A percentile compares a stretch with the other conserved stretches of the same genome.
These are phyloP conservation scores for Russula dissimulans DNA, from an alignment of 768 basidiomycete species.

Conservation along the genomic window DNA sequence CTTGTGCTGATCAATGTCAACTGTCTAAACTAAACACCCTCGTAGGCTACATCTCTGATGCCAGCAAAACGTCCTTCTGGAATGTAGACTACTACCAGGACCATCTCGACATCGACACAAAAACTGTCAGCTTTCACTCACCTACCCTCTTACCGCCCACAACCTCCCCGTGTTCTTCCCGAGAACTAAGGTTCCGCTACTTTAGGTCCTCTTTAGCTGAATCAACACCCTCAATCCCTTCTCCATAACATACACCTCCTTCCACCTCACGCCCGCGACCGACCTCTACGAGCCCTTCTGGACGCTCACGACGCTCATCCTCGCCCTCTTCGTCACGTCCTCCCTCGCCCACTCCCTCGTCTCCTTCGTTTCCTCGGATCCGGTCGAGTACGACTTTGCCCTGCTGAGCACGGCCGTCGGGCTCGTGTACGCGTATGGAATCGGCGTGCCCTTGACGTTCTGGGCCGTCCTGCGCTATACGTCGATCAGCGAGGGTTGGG, in stretches of 20 bases:
- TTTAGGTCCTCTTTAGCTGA: slow-evolving; percentile 65
- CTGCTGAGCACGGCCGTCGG: slow-evolving; percentile 74
- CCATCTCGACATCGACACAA: slow-evolving; percentile 85
- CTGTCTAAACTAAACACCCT: not conserved
- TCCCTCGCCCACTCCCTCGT: slow-evolving; percentile 84
- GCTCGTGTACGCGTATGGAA: slow-evolving; percentile 80
- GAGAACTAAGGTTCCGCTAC: not conserved
- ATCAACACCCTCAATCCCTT: slow-evolving; percentile 73
- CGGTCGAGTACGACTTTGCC: slow-evolving; percentile 78
- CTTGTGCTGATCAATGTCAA: not conserved
- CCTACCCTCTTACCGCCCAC: not conserved
- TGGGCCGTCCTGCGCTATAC: slow-evolving; percentile 83
- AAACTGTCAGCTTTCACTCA: slow-evolving; percentile 37
- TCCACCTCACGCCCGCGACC: slow-evolving; percentile 51
- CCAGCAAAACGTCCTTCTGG: slow-evolving; percentile 48
- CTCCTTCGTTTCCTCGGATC: slow-evolving; percentile 66
- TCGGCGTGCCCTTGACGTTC: slow-evolving; percentile 70
- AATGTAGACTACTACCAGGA: slow-evolving; percentile 77
- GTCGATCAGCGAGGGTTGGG: slow-evolving; percentile 78
- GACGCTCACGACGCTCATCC: slow-evolving; percentile 92
- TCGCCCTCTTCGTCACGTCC: slow-evolving; percentile 87
- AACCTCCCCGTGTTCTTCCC: not conserved
- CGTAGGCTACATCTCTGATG: slow-evolving; percentile 59
- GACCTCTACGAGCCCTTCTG: slow-evolving; percentile 94
- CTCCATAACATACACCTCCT: slow-evolving; percentile 51